These are phyloP conservation scores for Amanita brunnescens DNA, from an alignment of 768 basidiomycete genomes.

Conservation along the genomic window DNA sequence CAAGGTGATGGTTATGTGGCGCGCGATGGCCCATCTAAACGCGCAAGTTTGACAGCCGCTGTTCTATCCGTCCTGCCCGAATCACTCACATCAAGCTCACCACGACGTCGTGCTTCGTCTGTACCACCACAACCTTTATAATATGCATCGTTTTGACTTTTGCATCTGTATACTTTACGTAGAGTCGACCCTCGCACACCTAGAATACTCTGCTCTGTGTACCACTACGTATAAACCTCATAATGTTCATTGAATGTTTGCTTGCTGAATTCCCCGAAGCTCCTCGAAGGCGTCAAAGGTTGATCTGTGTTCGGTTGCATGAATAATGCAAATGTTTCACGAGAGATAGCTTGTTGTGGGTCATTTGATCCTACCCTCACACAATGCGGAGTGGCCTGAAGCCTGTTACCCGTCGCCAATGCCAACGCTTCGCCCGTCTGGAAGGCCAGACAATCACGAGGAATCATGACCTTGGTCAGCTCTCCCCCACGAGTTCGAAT, in stretches of 20 bases:
- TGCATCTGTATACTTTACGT: not conserved
- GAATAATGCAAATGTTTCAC: slow-evolving; percentile 87
- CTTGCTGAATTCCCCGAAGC: slow-evolving; percentile 89
- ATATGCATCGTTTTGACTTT: not conserved
- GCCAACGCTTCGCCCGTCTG: slow-evolving; percentile 97
- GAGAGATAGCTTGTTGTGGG: slow-evolving; percentile 41
- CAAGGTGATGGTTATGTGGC: slow-evolving; percentile 29
- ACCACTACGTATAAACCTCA: slow-evolving; percentile 17
- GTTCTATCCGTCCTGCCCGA: slow-evolving; percentile 56
- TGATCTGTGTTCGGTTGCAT: slow-evolving; percentile 86
- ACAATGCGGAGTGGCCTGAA: slow-evolving; percentile 92
- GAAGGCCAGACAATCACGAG: slow-evolving; percentile 79
- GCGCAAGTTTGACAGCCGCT: slow-evolving; percentile 54
- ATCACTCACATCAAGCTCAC: slow-evolving; percentile 33
- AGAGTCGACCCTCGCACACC: not conserved
- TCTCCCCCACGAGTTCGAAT: slow-evolving; percentile 79
- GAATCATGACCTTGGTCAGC: slow-evolving; percentile 80
- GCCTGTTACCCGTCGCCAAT: slow-evolving; percentile 69
- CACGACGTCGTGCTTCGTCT: slow-evolving; percentile 32
- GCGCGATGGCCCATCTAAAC: slow-evolving; percentile 36
- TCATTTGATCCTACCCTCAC: slow-evolving; percentile 61
- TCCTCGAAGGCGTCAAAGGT: slow-evolving; percentile 56
- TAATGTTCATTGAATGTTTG: slow-evolving; percentile 62
- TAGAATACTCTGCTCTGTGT: slow-evolving; percentile 3
- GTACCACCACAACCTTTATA: slow-evolving; percentile 14